A percentile compares a stretch with the other conserved stretches of the same genome.
These are phyloP conservation scores for Deakozyma indianensis DNA, from an alignment of 805 yeast genomes.

Conservation along the genomic window DNA sequence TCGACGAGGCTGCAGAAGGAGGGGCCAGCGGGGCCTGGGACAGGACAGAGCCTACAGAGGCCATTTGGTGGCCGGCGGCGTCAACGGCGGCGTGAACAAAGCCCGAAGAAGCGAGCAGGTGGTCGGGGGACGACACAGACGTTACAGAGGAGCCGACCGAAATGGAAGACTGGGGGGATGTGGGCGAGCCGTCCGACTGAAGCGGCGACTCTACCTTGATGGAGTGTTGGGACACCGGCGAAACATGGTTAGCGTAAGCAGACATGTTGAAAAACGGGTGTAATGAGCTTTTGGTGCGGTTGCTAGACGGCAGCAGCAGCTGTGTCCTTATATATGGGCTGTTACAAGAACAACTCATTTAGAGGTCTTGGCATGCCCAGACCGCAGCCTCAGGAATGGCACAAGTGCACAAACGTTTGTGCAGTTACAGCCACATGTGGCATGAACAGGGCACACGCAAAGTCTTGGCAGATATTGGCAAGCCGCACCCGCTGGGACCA, in stretches of 20 bases:
- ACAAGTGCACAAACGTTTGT: background rate
- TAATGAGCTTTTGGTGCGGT: background rate
- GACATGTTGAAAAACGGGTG: too few relatives aligned
- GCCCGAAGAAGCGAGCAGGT: background rate
- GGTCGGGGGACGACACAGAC: slow-evolving; percentile 1
- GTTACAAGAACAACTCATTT: slow-evolving; percentile 2
- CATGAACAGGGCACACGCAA: background rate
- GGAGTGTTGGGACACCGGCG: background rate
- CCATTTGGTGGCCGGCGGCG: background rate
- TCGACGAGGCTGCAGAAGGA: background rate
- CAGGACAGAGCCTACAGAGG: background rate
- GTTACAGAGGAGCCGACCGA: background rate
- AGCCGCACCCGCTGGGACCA: too few relatives aligned
- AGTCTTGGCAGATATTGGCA: too few relatives aligned
- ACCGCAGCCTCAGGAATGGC: background rate
- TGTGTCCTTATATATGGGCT: too few relatives aligned
- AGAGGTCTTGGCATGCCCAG: slow-evolving; percentile 2
- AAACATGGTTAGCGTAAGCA: background rate
- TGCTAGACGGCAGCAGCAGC: background rate
- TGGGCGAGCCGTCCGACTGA: slow-evolving; percentile 1
- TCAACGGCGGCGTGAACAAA: background rate
- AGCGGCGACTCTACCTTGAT: slow-evolving; percentile 1
- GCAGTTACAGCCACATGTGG: background rate
- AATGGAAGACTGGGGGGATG: background rate
- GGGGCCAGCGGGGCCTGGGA: background rate